Conservation (phyloP, 352 stramenopile genomes). For the Phytophthora lateralis region DNA sequence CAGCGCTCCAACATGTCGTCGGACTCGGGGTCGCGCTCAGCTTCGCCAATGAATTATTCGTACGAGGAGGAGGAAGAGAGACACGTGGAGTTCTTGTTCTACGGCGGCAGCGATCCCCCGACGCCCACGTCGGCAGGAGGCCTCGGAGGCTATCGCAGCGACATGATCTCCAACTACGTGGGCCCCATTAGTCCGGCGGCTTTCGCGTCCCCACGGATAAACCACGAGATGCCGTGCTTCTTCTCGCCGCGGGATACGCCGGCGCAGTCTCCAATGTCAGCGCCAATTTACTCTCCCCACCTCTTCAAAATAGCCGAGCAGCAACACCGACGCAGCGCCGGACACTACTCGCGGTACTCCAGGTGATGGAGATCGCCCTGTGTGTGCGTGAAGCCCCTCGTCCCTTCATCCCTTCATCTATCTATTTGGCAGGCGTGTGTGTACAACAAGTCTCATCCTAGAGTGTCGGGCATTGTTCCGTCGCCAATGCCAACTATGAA, state of each 20-base stretch:
- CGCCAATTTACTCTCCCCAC: constrained; percentile 41
- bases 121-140: constrained; percentile 39
- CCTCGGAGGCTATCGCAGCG: constrained; percentile 35
- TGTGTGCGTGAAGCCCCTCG: constrained; percentile 2
- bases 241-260: constrained; percentile 53
- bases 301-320: constrained; percentile 44
- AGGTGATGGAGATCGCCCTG: constrained; percentile 24
- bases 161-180: constrained; percentile 41
- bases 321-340: constrained; percentile 18
- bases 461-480: background rate
- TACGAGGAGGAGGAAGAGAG: constrained; percentile 48
- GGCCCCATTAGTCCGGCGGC: constrained; percentile 25
- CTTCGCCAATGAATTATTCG: constrained; percentile 27
- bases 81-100: constrained; percentile 62
- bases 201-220: constrained; percentile 44
- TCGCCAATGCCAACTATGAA: constrained; percentile 2
- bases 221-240: constrained; percentile 58
- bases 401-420: constrained; percentile 12
- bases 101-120: constrained; percentile 47
- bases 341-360: constrained; percentile 35
- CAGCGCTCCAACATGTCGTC: constrained; percentile 32
- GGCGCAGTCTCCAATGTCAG: constrained; percentile 31
- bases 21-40: constrained; percentile 20
- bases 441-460: background rate
- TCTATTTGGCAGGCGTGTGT: constrained; percentile 16